Base-by-base conservation (phyloP, 805 yeast genomes). In the Jamesozyma rosinii region DNA sequence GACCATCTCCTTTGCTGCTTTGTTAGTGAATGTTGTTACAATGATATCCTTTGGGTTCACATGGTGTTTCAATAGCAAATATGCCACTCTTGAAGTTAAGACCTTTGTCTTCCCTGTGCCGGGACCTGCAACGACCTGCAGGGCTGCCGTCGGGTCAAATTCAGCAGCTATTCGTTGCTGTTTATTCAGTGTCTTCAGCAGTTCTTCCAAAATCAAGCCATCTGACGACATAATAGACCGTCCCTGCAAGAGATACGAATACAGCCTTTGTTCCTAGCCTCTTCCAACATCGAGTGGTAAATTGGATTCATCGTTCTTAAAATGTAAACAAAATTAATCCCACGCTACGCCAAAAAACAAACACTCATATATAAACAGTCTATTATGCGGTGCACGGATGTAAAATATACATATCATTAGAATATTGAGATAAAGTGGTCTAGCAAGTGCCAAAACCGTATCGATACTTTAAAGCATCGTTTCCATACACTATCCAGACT, bases 11-110 rank as follows among this genome's bases (percentile, higher is more conserved):
- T 70, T 74, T 1, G 97, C 94, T 0, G 98, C 97, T 53, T 83
- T 85, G 53, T 85, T 84, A 11, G 97, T 90, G 66, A 90, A 90
- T 0, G 97, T 89, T 5, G 96, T 86, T 18, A 89, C 92, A 1
- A 90, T 74, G 17, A 92, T 72, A 38, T 73, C 65, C 29, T 70
- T 67, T 0, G 97, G 89, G 1, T 69, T 66, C 0, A 84, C 60
- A 1, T 70, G 62, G 30, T 74, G 68, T 8, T 71, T 59, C 3
- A 75, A 46, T 6, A 89, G 51, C 24, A 89, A 65, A 53, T 79
- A 75, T 0, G 89, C 89, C 9, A 89, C 92, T 37, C 96, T 68
- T 1, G 87, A 72, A 0, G 86, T 79, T 24, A 90, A 62, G 1
- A 92, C 90, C 57, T 79, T 80, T 1, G 98, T 90, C 61, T 90